These are phyloP conservation scores for Bipolaris gigantea DNA, from an alignment of 2,329 filamentous ascomycete species.

Conservation along the genomic window DNA sequence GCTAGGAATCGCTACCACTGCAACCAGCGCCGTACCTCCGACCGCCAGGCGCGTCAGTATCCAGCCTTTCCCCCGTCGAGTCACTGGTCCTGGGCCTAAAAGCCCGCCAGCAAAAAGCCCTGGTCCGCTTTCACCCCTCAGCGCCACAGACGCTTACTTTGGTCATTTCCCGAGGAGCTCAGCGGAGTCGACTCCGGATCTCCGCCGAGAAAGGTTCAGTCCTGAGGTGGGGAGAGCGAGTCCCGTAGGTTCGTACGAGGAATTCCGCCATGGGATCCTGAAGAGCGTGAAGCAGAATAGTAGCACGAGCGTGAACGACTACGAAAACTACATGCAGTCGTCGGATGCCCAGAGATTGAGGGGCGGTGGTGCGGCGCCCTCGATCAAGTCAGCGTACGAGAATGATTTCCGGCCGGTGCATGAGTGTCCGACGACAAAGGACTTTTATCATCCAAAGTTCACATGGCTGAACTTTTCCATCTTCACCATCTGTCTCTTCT, in stretches of 20 bases:
- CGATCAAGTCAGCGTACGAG: conserved; percentile 42
- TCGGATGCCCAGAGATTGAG: conserved; percentile 28
- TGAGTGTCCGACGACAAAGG: conserved; percentile 42
- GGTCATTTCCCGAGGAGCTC: conserved; percentile 33
- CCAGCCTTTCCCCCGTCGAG: conserved; percentile 28
- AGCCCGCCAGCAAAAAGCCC: conserved; percentile 27
- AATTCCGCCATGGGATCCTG: conserved; percentile 30
- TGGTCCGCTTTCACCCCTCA: conserved; percentile 28
- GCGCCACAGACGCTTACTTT: conserved; percentile 34
- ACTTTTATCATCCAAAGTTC: conserved; percentile 45
- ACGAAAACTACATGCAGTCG: conserved; percentile 34
- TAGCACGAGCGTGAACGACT: conserved; percentile 30
- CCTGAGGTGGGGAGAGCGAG: conserved; percentile 21
- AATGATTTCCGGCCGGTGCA: conserved; percentile 41
- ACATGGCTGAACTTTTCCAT: conserved; percentile 54
- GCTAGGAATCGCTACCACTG: conserved; percentile 38
- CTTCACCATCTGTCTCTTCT: conserved; percentile 59
- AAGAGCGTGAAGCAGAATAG: conserved; percentile 26
- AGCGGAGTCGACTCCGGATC: conserved; percentile 36
- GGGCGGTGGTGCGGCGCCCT: conserved; percentile 22
- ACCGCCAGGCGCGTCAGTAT: conserved; percentile 21
- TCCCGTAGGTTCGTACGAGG: conserved; percentile 33
- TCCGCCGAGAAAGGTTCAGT: conserved; percentile 32
- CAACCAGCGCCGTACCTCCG: conserved; percentile 18
- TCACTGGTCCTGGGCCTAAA: conserved; percentile 18